Base-by-base conservation (phyloP, 1,284 basidiomycete species). In the Ganoderma meredithae region DNA sequence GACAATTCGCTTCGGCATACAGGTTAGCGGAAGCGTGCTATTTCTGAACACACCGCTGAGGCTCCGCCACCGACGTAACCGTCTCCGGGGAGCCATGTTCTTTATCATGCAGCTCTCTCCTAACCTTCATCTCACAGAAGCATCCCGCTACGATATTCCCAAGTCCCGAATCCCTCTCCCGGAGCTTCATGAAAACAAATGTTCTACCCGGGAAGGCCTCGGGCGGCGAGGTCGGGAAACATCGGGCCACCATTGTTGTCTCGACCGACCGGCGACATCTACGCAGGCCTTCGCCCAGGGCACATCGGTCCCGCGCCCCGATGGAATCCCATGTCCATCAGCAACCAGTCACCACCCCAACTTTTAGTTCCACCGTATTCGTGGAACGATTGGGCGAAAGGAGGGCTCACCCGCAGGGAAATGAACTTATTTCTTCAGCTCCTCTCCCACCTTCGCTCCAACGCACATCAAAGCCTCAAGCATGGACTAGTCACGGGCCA, bases 231-330 rank as follows among this genome's bases (percentile, higher is more conserved):
- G 10, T 52, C 47, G 47, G 47, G 31, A n/a, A 44, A 64, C 33
- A 31, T 55, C 31, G 47, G 47, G 25, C 47, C 47, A 52, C 47
- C 4, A 2, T 17, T 47, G n/a, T 25, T 10, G 10, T 40, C 63
- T 64, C 63, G 63, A 44, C 63, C 62, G n/a, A 31, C 31, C 31
- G 31, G 31, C 31, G 31, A 10, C 43, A 15, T 19, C 22, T 19
- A 52, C 63, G 17, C 27, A 56, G 36, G 44, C 22, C 43, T 47
- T 43, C 36, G 44, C 36, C 44, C 64, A 53, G 27, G 59, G 58
- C 59, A 47, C 56, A 22, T 65, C 60, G 64, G 64, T 22, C 31
- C 64, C 52, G 60, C 31, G 40, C 17, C 62, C 64, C 64, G 64
- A 65, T 59, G 33, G 43, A 56, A 12, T 17, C 19, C 47, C 22